A percentile compares a stretch with the other conserved stretches of the same genome.
phyloP scores from a whole-genome alignment of 306 rosid species.

The Fragaria nilgerrensis region DNA sequence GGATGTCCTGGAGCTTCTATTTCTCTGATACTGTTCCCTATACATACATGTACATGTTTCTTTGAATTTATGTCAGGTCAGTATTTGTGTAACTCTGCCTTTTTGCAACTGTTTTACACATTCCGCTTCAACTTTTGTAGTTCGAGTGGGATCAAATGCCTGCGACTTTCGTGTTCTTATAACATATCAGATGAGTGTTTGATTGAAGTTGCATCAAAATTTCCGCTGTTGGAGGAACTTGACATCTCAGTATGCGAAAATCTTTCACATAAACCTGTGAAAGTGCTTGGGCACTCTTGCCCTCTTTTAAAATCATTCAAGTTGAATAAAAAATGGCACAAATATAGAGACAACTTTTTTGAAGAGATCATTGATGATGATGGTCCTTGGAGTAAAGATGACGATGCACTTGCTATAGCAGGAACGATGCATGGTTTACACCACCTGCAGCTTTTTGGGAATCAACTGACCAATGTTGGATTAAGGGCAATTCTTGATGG shows the following conservation, averaged over 20 bases:
- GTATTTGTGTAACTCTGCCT: background rate
- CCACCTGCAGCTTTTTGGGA: too few species aligned
- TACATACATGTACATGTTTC: background rate
- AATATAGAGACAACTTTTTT: too few species aligned
- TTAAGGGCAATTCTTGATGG: slow-evolving; percentile 51
- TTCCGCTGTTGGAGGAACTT: background rate
- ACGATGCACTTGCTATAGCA: too few species aligned
- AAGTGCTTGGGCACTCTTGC: too few species aligned
- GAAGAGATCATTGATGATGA: slow-evolving; percentile 2
- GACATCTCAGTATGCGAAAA: background rate
- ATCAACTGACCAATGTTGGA: too few species aligned
- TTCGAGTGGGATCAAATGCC: background rate
- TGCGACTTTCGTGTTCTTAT: background rate
- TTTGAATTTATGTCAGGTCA: too few species aligned
- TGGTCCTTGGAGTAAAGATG: slow-evolving; percentile 17
- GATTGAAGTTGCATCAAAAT: background rate
- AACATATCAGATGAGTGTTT: background rate
- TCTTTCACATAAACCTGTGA: too few species aligned
- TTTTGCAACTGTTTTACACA: background rate
- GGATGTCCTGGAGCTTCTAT: background rate
- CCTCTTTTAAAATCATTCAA: too few species aligned
- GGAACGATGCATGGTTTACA: too few species aligned
- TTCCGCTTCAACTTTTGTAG: background rate
- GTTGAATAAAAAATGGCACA: too few species aligned
- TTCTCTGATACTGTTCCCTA: background rate